phyloP scores from a whole-genome alignment of 306 rosid species.

The Parietaria judaica region DNA sequence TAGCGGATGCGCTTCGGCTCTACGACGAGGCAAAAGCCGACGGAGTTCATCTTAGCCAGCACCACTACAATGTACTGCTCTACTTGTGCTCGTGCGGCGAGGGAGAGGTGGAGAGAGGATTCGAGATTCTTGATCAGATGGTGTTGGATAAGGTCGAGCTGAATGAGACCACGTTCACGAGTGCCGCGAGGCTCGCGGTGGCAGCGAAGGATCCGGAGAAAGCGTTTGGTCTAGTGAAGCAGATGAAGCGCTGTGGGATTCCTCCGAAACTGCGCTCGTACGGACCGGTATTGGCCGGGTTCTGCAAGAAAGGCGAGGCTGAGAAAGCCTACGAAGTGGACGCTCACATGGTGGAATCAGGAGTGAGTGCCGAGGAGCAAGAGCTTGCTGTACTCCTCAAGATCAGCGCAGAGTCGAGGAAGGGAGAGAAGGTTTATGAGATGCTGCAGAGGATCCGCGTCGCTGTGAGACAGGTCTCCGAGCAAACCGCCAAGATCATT shows the following conservation, averaged over 20 bases:
- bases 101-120: conserved; percentile 42
- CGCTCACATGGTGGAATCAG: conserved; percentile 53
- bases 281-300: conserved; percentile 75
- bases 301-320: conserved; percentile 64
- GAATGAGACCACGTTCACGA: conserved; percentile 77
- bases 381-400: conserved; percentile 71
- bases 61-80: conserved; percentile 56
- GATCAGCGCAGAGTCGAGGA: conserved; percentile 34
- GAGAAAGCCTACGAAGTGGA: conserved; percentile 70
- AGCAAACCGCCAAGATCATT: conserved; percentile 45
- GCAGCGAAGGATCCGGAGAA: conserved; percentile 65
- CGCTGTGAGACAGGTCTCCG: conserved; percentile 68
- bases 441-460: conserved; percentile 61
- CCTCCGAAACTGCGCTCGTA: conserved; percentile 70
- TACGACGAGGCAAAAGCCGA: conserved; percentile 57
- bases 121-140: conserved; percentile 74
- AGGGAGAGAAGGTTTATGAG: conserved; percentile 62
- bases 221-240: conserved; percentile 75
- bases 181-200: conserved; percentile 70
- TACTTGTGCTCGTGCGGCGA: conserved; percentile 48
- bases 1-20: conserved; percentile 53
- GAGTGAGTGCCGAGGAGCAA: conserved; percentile 53
- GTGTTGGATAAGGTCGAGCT: conserved; percentile 42
- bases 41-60: conserved; percentile 28
- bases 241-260: conserved; percentile 51